Base-by-base conservation (phyloP, 2,329 filamentous ascomycete species). In the Fusarium falciforme region DNA sequence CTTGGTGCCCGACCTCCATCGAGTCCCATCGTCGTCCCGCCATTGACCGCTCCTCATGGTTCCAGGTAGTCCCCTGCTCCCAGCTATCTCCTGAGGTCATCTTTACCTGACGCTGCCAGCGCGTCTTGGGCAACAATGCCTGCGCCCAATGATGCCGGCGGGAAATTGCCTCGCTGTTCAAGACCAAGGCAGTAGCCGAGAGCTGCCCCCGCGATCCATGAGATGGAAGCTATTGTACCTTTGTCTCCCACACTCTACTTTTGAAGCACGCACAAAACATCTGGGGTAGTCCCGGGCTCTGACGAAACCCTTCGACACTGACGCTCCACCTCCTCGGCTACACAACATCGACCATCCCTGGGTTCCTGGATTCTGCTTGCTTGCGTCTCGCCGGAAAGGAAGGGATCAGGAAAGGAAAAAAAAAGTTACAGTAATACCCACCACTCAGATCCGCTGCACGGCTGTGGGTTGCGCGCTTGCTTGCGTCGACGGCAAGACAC, bases 11-110 rank as follows among this genome's bases (percentile, higher is more conserved):
- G 77, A 80, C 71, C 69, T 65, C 54, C 59, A 47, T 71, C 70
- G 47, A 73, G 42, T 72, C 61, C 68, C 70, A 68, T 76, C 67
- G 63, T 66, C 67, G 68, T 72, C 67, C 69, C 52, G 65, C 76
- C 73, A 78, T 79, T 79, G 78, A 82, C 80, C 80, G 80, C 80
- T 81, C 74, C 76, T 80, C 77, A 64, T 71, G 67, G 72, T 80
- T 73, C 80, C 75, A 74, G 80, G 80, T 77, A 78, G 76, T 81
- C 73, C 80, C 80, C 80, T 82, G 80, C 76, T 79, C 73, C 65
- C 61, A 65, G 67, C 74, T 77, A 79, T 76, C 73, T 75, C 74
- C 73, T 76, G 74, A 77, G 70, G 73, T 74, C 76, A 74, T 73
- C 73, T 77, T 72, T 77, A 79, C 75, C 77, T 77, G 76, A 76